These are phyloP conservation scores for Lentinula edodes DNA, from an alignment of 768 basidiomycete genomes.

Conservation along the genomic window DNA sequence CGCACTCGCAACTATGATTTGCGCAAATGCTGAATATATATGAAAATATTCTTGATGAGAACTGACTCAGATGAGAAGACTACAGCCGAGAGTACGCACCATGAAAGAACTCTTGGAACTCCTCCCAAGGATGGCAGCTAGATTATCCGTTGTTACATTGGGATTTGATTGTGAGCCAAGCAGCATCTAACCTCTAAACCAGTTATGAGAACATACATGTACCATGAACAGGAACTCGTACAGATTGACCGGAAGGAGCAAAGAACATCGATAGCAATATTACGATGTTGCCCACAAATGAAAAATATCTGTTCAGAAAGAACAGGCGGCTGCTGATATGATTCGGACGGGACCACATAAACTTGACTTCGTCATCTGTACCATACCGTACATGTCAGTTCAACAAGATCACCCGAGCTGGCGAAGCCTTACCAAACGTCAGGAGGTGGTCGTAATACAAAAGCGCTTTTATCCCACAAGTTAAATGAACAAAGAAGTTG, in stretches of 20 bases:
- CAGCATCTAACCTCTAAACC: neutral
- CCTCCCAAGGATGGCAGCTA: slow-evolving; percentile 1
- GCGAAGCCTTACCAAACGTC: neutral
- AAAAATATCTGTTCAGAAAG: neutral
- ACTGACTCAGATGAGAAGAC: neutral
- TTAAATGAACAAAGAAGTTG: too few relatives aligned
- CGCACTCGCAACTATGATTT: slow-evolving; percentile 2
- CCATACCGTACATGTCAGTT: neutral
- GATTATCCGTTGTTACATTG: neutral
- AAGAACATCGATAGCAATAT: slow-evolving; percentile 4
- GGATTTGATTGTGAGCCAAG: neutral
- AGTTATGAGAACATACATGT: neutral
- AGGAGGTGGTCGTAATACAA: neutral
- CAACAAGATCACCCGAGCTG: neutral
- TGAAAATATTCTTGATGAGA: neutral
- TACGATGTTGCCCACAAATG: neutral
- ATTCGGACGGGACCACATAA: neutral
- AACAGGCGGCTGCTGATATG: neutral
- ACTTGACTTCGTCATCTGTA: neutral
- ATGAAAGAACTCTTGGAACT: neutral
- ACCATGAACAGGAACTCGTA: neutral
- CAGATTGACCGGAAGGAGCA: neutral
- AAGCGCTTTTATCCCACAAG: neutral
- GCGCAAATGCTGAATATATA: neutral
- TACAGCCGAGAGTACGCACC: neutral